Base-by-base conservation (phyloP, 305 asterid species). In the Fraxinus latifolia region DNA sequence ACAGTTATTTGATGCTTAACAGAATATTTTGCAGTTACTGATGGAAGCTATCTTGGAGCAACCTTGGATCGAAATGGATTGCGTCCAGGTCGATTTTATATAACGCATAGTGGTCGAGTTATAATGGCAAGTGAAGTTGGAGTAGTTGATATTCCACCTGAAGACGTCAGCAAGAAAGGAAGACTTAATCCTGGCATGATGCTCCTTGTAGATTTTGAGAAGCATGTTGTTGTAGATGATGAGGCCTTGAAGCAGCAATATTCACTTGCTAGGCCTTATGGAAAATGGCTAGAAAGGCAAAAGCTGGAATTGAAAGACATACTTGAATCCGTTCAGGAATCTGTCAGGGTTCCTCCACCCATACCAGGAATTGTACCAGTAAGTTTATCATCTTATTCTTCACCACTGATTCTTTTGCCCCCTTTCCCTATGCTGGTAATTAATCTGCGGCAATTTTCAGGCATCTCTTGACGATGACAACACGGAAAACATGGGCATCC, bases 111-210 rank as follows among this genome's bases (percentile, higher is more conserved):
- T 88, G 98, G 98, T 60, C 91, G 98, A 82, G 99, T 96, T 78
- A 85, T 96, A 71, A 96, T 96, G 99, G 99, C 99, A 77, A 94
- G 99, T 90, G 99, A 96, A 92, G 99, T 96, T 83, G 99, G 99
- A 65, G 99, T 96, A 65, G 99, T 96, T 84, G 99, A 96, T 89
- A 91, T 96, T 73, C 95, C 99, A 73, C 96, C 98, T 3, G 98
- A 92, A 86, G 99, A 96, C 84, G 97, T 96, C 36, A 86, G 91
- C 82, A 91, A 94, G 87, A 96, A 96, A 88, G 99, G 99, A 81
- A 92, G 99, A 85, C 98, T 96, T 73, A 96, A 96, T 87, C 99
- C 99, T 81, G 99, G 99, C 67, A 96, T 96, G 98, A 96, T 96
- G 99, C 99, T 96, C 84, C 95, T 96, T 74, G 98, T 96, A 81